phyloP scores from a whole-genome alignment of 257 asterid genomes.

The Osmanthus fragrans region DNA sequence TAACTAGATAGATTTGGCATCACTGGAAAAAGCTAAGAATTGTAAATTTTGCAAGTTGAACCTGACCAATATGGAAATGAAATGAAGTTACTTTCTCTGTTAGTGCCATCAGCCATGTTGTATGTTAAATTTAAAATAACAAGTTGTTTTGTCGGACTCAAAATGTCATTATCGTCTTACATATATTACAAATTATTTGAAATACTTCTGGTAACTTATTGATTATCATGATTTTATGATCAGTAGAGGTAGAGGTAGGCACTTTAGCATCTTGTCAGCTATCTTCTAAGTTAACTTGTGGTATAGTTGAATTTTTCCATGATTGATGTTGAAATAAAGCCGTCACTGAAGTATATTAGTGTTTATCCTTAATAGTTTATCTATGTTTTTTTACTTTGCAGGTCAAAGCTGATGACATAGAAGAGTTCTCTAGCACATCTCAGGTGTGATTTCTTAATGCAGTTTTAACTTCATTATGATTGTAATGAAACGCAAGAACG shows the following conservation, averaged over 20 bases:
- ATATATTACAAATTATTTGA: not conserved
- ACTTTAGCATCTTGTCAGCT: not conserved
- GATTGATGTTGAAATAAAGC: not conserved
- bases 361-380: not conserved
- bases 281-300: not conserved
- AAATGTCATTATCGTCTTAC: not conserved
- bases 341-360: not conserved
- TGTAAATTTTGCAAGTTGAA: not conserved
- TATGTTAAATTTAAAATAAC: not conserved
- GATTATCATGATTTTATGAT: not conserved
- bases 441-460: conserved; percentile 43
- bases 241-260: not conserved
- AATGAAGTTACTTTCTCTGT: not conserved
- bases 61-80: not conserved
- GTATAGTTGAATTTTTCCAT: not conserved
- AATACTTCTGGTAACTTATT: not conserved
- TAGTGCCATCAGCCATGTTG: not conserved
- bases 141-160: not conserved
- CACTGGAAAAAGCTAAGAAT: not conserved
- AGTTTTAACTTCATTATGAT: not conserved
- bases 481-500: not conserved
- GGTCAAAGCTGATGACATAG: conserved; percentile 63
- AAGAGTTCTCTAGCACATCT: conserved; percentile 63
- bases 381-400: conserved; percentile 27
- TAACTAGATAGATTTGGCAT: not conserved